phyloP scores from a whole-genome alignment of 768 basidiomycete species.

The Austroboletus festivus region DNA sequence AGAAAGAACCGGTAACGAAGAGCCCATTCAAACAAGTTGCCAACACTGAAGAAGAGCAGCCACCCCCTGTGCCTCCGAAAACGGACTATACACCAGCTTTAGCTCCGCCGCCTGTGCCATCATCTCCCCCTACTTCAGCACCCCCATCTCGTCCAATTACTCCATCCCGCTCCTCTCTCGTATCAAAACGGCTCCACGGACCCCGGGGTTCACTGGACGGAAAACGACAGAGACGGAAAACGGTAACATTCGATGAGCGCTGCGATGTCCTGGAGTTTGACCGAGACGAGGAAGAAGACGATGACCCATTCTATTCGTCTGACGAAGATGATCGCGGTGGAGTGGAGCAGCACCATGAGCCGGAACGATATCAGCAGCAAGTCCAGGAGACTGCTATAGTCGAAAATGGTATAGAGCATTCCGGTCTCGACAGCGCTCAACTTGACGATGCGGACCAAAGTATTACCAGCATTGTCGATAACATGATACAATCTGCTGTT shows the following conservation, averaged over 20 bases:
- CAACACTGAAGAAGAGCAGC: conserved; percentile 27
- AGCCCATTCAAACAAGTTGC: conserved; percentile 63
- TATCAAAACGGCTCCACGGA: conserved; percentile 71
- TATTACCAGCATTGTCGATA: conserved; percentile 69
- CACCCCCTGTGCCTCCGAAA: conserved; percentile 30
- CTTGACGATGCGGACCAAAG: conserved; percentile 48
- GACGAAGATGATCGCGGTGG: conserved; percentile 32
- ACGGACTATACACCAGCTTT: background rate
- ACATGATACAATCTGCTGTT: conserved; percentile 50
- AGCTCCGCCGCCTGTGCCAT: conserved; percentile 11
- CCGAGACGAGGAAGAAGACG: conserved; percentile 55
- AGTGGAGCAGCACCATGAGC: conserved; percentile 11
- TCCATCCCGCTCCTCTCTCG: conserved; percentile 59
- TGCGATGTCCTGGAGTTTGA: conserved; percentile 85
- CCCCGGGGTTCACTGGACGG: conserved; percentile 48
- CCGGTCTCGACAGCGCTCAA: conserved; percentile 41
- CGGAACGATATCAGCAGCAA: conserved; percentile 15
- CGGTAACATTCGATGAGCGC: conserved; percentile 74
- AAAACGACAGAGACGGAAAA: conserved; percentile 62
- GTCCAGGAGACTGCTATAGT: background rate
- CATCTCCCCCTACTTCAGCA: conserved; percentile 37
- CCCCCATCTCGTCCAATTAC: conserved; percentile 36
- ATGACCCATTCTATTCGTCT: conserved; percentile 44
- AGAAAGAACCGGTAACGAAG: conserved; percentile 77
- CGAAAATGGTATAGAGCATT: conserved; percentile 9